These are phyloP conservation scores for Scorias spongiosa DNA, from an alignment of 2,329 filamentous ascomycete genomes.

Conservation along the genomic window DNA sequence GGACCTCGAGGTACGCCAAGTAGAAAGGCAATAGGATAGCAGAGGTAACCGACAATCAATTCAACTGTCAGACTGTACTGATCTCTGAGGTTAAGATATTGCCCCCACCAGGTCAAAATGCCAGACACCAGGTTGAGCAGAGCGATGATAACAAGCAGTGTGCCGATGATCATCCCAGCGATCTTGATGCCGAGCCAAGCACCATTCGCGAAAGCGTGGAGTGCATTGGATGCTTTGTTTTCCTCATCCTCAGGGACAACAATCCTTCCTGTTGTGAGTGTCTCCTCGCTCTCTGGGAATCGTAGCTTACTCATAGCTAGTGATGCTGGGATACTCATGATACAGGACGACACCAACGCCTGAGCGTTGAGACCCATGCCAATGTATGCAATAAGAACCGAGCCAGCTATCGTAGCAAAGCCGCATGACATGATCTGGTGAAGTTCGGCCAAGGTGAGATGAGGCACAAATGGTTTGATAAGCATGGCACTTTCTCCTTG, in stretches of 20 bases:
- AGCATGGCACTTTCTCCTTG: constrained; percentile 91
- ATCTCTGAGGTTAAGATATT: constrained; percentile 55
- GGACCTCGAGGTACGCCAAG: constrained; percentile 52
- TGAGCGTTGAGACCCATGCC: constrained; percentile 68
- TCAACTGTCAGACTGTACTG: constrained; percentile 57
- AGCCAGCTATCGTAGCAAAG: constrained; percentile 83
- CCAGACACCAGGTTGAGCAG: constrained; percentile 60
- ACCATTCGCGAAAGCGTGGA: constrained; percentile 75
- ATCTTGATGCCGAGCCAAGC: constrained; percentile 80
- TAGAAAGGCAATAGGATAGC: constrained; percentile 68
- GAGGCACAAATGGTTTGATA: constrained; percentile 70
- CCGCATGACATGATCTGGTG: constrained; percentile 89
- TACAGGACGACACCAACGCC: constrained; percentile 76
- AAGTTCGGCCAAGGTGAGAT: constrained; percentile 74
- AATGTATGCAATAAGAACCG: constrained; percentile 76
- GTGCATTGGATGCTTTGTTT: constrained; percentile 58
- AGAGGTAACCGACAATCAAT: constrained; percentile 60
- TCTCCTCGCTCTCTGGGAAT: constrained; percentile 77
- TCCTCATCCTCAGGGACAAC: constrained; percentile 69
- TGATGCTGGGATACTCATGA: constrained; percentile 90
- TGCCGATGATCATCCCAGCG: constrained; percentile 65
- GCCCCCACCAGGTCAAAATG: constrained; percentile 70
- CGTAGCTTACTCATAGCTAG: constrained; percentile 80
- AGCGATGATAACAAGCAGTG: constrained; percentile 70
- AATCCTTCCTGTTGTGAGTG: constrained; percentile 65